Base-by-base conservation (phyloP, 2,329 filamentous ascomycete species). In the Penicillium fuscoglaucum region DNA sequence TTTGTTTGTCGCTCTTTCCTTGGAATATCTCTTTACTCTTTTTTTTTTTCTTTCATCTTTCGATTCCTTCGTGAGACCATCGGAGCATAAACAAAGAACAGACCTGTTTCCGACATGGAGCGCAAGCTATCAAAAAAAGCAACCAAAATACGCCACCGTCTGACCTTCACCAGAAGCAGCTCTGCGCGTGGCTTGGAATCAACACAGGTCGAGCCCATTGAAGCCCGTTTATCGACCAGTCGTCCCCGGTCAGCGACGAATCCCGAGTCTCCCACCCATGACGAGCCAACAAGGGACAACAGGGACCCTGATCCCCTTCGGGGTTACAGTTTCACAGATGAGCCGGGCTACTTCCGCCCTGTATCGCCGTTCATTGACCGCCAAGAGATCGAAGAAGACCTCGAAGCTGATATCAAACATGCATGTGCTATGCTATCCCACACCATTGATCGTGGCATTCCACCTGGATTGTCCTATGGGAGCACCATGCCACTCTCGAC, bases 301-400 rank as follows among this genome's bases (percentile, higher is more conserved):
- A 59, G 60, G 8, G 59, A 70, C 37, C 52, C 56, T 26, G 55
- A 70, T 35, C 43, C 54, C 33, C 64, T 58, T 13, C 65, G 68
- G 19, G 63, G 66, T 43, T 75, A 74, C 59, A 69, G 74, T 43
- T 73, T 77, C 54, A 66, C 67, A 15, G 74, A 76, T 46, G 72
- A 74, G 7, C 65, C 71, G 1, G 67, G 67, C 26, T 66, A 69
- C 52, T 72, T 68, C 50, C 64, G 68, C 28, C 70, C 73, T 5
- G 55, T 60, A 4, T 72, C 74, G 3, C 69, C 72, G 4, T 57
- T 76, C 24, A 70, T 76, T 21, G 63, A 70, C 13, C 71, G 75
- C 26, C 75, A 71, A 58, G 53, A 67, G 2, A 66, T 78, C 15
- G 61, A 68, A 3, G 66, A 68, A 7, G 67, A 72, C 24, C 49